These are phyloP conservation scores for Populus alba DNA, from an alignment of 345 rosid genomes.

Conservation along the genomic window DNA sequence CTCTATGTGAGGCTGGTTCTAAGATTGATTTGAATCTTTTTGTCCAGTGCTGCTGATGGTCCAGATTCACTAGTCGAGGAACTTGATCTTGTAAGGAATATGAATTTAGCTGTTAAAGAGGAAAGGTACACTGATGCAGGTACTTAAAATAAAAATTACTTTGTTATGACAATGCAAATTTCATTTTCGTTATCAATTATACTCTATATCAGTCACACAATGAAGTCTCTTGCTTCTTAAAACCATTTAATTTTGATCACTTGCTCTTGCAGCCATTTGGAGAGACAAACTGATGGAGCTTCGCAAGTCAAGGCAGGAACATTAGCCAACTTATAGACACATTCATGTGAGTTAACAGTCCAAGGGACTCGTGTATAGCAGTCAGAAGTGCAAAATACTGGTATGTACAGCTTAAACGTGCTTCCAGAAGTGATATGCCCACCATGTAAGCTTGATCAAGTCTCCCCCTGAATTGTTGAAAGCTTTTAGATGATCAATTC, in stretches of 20 bases:
- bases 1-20: slow-evolving; percentile 18
- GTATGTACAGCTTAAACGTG: slow-evolving; percentile 6
- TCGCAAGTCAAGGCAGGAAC: slow-evolving; percentile 41
- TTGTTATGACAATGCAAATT: neutral
- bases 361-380: neutral
- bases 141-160: slow-evolving; percentile 16
- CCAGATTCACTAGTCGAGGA: slow-evolving; percentile 71
- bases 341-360: neutral
- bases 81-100: slow-evolving; percentile 56
- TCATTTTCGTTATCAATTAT: neutral
- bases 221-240: neutral
- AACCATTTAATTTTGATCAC: neutral
- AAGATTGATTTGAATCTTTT: slow-evolving; percentile 29
- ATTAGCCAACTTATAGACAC: neutral
- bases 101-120: slow-evolving; percentile 72
- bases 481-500: neutral
- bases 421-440: neutral
- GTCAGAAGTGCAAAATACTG: neutral
- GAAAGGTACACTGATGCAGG: slow-evolving; percentile 91
- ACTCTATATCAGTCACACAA: neutral
- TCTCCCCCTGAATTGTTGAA: neutral
- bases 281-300: slow-evolving; percentile 71
- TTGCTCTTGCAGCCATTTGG: slow-evolving; percentile 59
- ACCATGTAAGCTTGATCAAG: neutral
- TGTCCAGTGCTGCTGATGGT: slow-evolving; percentile 73